phyloP scores from a whole-genome alignment of 2,329 filamentous ascomycete species.

The Colletotrichum limetticola region DNA sequence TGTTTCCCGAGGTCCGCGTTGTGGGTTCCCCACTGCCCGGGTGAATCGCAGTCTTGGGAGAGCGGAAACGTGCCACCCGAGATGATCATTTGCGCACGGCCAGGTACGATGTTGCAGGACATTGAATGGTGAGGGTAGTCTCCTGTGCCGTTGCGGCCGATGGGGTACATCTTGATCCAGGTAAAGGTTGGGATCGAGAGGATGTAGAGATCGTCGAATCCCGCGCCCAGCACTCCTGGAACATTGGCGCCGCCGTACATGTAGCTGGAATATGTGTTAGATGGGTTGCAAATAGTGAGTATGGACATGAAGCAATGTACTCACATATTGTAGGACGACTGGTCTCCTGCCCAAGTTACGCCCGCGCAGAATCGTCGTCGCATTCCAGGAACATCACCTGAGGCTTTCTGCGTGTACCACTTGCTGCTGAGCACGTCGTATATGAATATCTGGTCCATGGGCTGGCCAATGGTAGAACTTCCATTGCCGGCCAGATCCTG shows the following conservation, averaged over 20 bases:
- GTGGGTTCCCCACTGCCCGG: conserved; percentile 64
- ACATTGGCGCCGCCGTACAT: conserved; percentile 69
- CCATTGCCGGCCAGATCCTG: conserved; percentile 59
- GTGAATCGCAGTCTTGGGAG: conserved; percentile 61
- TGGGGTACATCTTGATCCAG: conserved; percentile 68
- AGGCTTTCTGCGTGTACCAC: conserved; percentile 70
- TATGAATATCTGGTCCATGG: conserved; percentile 64
- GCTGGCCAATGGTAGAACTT: conserved; percentile 52
- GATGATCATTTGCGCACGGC: conserved; percentile 69
- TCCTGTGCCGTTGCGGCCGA: conserved; percentile 50
- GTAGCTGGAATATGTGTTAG: conserved; percentile 55
- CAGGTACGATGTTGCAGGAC: conserved; percentile 65
- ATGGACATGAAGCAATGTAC: conserved; percentile 38
- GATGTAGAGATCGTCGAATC: conserved; percentile 72
- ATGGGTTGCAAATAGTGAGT: background rate
- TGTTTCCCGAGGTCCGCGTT: conserved; percentile 64
- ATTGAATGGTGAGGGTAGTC: conserved; percentile 63
- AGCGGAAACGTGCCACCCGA: conserved; percentile 69
- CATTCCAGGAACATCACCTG: conserved; percentile 61
- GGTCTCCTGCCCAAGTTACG: conserved; percentile 67
- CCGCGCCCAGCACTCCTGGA: conserved; percentile 51
- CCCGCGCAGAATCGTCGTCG: conserved; percentile 71
- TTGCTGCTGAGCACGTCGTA: conserved; percentile 69
- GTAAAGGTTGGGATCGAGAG: conserved; percentile 71
- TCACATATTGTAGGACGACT: conserved; percentile 73